Evolutionary conservation across 331 rosid genomes (phyloP).

Genomic region (Spiraea crenata): DNA sequence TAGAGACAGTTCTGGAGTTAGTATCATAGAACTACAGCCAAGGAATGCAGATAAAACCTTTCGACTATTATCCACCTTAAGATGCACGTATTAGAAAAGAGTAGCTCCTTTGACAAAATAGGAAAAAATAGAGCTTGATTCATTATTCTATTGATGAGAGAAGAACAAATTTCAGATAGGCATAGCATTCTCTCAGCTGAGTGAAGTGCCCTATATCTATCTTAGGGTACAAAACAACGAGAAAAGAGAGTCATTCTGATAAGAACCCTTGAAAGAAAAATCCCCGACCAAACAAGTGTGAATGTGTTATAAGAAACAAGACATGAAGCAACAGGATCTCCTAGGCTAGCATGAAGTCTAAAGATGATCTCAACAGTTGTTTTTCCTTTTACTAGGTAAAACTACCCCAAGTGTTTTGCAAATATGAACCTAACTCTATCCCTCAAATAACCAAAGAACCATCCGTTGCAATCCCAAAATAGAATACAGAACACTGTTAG

Average conservation of each 20-base stretch:
- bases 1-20: background rate
- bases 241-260: background rate
- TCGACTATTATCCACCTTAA: background rate
- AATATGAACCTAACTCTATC: background rate
- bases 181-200: no score
- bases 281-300: background rate
- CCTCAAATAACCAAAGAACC: background rate
- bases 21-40: background rate
- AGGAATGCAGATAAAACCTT: background rate
- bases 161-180: background rate
- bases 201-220: no score
- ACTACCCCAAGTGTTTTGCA: background rate
- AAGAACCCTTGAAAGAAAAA: background rate
- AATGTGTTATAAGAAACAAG: background rate
- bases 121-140: background rate
- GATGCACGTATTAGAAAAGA: background rate
- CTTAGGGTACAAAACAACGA: background rate
- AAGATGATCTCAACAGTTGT: background rate
- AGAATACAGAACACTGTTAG: background rate
- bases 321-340: background rate
- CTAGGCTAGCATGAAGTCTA: slow-evolving; percentile 2
- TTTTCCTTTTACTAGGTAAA: background rate
- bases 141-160: background rate
- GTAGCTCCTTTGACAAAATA: background rate
- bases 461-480: slow-evolving; percentile 5